A percentile compares a stretch with the other conserved stretches of the same genome.
Conservation (phyloP, 2,329 filamentous ascomycete genomes). For the Claviceps maximensis region DNA sequence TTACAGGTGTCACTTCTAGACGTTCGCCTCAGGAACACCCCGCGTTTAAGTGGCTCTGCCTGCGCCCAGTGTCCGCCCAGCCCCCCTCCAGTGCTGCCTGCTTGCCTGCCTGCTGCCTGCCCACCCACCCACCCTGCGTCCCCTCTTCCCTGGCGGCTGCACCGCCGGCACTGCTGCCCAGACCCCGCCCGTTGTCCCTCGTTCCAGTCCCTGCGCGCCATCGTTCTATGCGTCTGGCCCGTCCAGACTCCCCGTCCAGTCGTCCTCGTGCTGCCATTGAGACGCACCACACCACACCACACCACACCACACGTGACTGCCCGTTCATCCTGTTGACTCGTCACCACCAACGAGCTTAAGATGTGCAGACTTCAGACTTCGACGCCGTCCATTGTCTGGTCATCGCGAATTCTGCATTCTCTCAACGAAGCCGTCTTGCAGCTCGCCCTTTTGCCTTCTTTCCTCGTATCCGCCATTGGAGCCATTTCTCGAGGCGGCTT, state of each 20-base stretch:
- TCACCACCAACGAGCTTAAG: neutral
- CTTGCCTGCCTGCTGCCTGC: neutral
- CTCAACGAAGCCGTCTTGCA: too few species aligned
- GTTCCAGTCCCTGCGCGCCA: neutral
- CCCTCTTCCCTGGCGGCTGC: too few species aligned
- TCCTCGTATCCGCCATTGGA: neutral
- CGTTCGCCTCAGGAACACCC: constrained; percentile 21
- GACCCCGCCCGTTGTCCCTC: neutral
- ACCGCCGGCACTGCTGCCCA: too few species aligned
- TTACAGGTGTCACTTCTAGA: neutral
- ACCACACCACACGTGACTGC: constrained; percentile 13
- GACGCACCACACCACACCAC: too few species aligned
- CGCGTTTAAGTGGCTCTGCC: constrained; percentile 18
- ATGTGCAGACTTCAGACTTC: neutral
- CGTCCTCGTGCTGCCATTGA: too few species aligned
- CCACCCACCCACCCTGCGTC: neutral
- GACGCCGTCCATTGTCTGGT: too few species aligned
- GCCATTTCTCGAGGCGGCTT: neutral
- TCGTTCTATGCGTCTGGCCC: too few species aligned
- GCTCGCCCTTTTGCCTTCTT: too few species aligned
- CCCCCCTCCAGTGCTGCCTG: too few species aligned
- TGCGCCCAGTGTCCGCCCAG: neutral
- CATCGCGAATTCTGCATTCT: too few species aligned
- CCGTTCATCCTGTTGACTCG: constrained; percentile 8
- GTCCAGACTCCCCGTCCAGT: too few species aligned